Evolutionary conservation across 306 rosid species (phyloP).

Genomic region (Senna siamea): DNA sequence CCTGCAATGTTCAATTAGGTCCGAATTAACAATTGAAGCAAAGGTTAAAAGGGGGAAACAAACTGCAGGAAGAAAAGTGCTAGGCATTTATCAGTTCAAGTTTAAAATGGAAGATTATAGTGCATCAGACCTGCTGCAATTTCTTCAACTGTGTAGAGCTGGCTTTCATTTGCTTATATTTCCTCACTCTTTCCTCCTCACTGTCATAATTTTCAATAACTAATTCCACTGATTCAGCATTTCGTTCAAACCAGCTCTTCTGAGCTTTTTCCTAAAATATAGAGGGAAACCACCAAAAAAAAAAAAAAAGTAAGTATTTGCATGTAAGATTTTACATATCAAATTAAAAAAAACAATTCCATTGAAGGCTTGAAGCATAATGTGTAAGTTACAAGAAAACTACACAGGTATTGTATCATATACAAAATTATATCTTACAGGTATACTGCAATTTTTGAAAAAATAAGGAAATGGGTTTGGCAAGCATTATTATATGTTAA

Average conservation of each 20-base stretch:
- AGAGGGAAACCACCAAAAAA: not conserved
- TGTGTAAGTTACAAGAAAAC: not conserved
- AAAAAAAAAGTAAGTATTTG: constrained; percentile 14
- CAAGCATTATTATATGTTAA: not conserved
- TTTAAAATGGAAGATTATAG: not conserved
- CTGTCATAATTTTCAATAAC: constrained; percentile 66
- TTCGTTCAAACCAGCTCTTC: constrained; percentile 85
- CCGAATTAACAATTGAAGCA: not conserved
- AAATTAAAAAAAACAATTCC: constrained; percentile 12
- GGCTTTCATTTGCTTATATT: constrained; percentile 65
- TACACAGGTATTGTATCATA: not conserved
- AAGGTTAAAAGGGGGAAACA: too few relatives aligned
- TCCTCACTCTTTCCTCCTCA: constrained; percentile 81
- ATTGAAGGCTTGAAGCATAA: constrained; percentile 20
- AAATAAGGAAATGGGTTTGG: not conserved
- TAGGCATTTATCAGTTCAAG: not conserved
- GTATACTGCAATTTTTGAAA: not conserved
- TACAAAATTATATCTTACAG: not conserved
- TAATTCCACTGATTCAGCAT: constrained; percentile 76
- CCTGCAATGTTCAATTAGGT: constrained; percentile 55
- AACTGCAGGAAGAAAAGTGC: not conserved
- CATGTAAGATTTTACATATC: constrained; percentile 5
- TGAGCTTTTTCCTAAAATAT: constrained; percentile 67
- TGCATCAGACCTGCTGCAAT: constrained; percentile 66
- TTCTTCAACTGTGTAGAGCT: constrained; percentile 66